Percentiles rank a stretch among this genome's conserved stretches.
phyloP scores from a whole-genome alignment of 352 stramenopile genomes.

The Pythium pectinolyticum region DNA sequence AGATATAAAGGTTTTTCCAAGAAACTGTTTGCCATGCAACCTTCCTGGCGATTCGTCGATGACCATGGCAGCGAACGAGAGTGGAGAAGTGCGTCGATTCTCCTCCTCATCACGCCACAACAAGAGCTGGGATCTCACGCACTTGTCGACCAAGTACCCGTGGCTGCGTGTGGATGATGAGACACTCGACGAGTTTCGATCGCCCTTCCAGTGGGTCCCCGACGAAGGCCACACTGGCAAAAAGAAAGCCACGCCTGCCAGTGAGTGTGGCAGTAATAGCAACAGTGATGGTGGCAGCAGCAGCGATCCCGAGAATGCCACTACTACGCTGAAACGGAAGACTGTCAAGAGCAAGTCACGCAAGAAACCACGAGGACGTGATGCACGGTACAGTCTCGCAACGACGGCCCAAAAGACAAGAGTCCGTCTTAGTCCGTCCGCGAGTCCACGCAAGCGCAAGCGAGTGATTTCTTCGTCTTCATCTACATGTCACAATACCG shows the following conservation, averaged over 20 bases:
- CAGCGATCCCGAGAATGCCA: neutral
- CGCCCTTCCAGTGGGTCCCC: conserved; percentile 54
- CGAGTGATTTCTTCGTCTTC: neutral
- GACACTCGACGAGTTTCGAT: conserved; percentile 65
- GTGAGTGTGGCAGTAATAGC: neutral
- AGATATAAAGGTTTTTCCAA: neutral
- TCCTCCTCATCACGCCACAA: neutral
- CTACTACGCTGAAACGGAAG: neutral
- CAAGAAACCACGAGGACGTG: neutral
- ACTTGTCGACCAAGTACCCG: conserved; percentile 68
- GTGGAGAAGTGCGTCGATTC: neutral
- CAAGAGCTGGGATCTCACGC: conserved; percentile 50
- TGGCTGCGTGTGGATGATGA: conserved; percentile 69
- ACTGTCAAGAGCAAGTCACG: neutral
- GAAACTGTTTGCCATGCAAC: too few relatives aligned
- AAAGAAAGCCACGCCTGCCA: neutral
- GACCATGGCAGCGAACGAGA: neutral
- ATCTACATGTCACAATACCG: neutral
- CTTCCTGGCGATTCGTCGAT: too few relatives aligned
- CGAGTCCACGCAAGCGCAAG: conserved; percentile 2
- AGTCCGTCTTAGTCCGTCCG: neutral
- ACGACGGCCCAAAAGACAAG: neutral
- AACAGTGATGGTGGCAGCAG: neutral
- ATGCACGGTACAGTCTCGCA: conserved; percentile 8
- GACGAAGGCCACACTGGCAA: neutral